A percentile compares a stretch with the other conserved stretches of the same genome.
Conservation (phyloP, 331 rosid species). For the Dryas integrifolia region DNA sequence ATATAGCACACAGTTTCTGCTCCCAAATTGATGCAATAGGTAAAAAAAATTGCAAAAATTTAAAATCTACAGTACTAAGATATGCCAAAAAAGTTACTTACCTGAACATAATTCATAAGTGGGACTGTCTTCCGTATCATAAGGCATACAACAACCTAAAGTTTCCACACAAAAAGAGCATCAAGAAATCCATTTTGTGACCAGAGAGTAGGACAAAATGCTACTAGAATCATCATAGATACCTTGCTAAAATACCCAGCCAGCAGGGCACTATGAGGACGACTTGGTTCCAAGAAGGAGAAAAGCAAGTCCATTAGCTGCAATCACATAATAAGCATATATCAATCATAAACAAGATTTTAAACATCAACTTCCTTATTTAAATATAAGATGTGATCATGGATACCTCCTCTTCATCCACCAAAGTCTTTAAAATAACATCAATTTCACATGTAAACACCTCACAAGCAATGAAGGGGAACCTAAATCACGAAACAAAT, state of each 20-base stretch:
- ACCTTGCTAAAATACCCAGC: slow-evolving; percentile 99
- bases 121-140: slow-evolving; percentile 92
- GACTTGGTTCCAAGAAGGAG: slow-evolving; percentile 88
- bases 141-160: slow-evolving; percentile 87
- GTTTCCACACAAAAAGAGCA: slow-evolving; percentile 15
- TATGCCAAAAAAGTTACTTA: slow-evolving; percentile 30
- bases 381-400: slow-evolving; percentile 6
- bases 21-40: slow-evolving; percentile 2
- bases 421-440: slow-evolving; percentile 94
- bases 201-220: slow-evolving; percentile 13
- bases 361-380: background rate
- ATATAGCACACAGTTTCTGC: slow-evolving; percentile 10
- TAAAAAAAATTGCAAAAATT: slow-evolving; percentile 8
- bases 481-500: slow-evolving; percentile 49
- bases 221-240: slow-evolving; percentile 16
- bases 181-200: background rate
- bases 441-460: slow-evolving; percentile 96
- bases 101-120: slow-evolving; percentile 95
- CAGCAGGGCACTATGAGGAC: slow-evolving; percentile 66
- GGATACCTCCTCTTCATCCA: slow-evolving; percentile 95
- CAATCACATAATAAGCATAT: slow-evolving; percentile 26
- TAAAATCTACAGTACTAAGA: slow-evolving; percentile 10
- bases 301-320: slow-evolving; percentile 94
- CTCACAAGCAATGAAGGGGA: slow-evolving; percentile 96
- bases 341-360: slow-evolving; percentile 16